These are phyloP conservation scores for Gnomoniopsis smithogilvyi DNA, from an alignment of 2,329 filamentous ascomycete species.

Conservation along the genomic window DNA sequence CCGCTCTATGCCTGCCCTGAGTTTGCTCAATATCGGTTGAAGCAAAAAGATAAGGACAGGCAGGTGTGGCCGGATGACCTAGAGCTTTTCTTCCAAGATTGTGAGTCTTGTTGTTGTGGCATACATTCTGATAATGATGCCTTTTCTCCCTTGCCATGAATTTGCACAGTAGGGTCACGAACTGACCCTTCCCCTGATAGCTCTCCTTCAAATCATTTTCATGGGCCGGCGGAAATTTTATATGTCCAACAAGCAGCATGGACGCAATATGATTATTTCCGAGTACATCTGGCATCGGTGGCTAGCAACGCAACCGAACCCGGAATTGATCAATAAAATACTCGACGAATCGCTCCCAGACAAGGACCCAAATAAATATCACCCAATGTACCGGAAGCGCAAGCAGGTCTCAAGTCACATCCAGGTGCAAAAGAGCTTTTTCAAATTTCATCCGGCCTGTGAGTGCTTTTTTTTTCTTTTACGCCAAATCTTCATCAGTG, in stretches of 20 bases:
- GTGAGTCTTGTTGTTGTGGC: conserved; percentile 39
- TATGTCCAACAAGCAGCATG: conserved; percentile 60
- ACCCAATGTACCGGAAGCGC: conserved; percentile 32
- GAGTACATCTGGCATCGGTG: conserved; percentile 62
- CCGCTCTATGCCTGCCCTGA: conserved; percentile 60
- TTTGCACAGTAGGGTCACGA: neutral
- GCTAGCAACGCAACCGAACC: conserved; percentile 38
- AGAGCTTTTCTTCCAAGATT: conserved; percentile 65
- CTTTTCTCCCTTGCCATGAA: neutral
- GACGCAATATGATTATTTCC: conserved; percentile 68
- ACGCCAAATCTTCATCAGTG: neutral
- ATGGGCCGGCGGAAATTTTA: conserved; percentile 67
- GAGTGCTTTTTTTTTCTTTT: conserved; percentile 31
- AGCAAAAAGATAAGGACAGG: conserved; percentile 62
- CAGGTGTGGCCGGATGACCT: conserved; percentile 60
- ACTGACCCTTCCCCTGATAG: conserved; percentile 32
- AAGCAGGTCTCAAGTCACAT: conserved; percentile 71
- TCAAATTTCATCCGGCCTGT: conserved; percentile 61
- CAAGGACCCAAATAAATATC: conserved; percentile 28
- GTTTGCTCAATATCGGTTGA: conserved; percentile 63
- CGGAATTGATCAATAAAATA: conserved; percentile 34
- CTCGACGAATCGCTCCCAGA: conserved; percentile 23
- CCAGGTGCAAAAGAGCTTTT: conserved; percentile 67
- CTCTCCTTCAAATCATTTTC: conserved; percentile 61
- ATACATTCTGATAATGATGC: neutral